These are phyloP conservation scores for Lentinula edodes DNA, from an alignment of 768 basidiomycete genomes.

Conservation along the genomic window DNA sequence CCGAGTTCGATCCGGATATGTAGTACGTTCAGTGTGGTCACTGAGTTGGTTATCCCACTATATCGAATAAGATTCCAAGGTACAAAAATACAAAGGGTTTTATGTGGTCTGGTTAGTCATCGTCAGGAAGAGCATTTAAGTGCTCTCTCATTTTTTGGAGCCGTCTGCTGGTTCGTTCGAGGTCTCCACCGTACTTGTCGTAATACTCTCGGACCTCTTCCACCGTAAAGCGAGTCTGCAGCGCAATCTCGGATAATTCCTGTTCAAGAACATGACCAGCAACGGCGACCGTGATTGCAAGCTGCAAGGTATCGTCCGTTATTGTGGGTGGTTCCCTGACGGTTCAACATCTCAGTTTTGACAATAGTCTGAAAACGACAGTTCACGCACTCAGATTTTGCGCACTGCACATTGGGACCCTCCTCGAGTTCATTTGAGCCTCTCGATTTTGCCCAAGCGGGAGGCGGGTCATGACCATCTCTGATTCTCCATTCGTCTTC, in stretches of 20 bases:
- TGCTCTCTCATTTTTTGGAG: constrained; percentile 65
- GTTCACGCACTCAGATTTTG: constrained; percentile 32
- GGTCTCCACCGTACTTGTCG: constrained; percentile 59
- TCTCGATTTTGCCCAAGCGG: constrained; percentile 65
- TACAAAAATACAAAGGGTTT: neutral
- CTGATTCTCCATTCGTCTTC: constrained; percentile 64
- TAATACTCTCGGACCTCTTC: constrained; percentile 79
- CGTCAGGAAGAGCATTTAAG: constrained; percentile 32
- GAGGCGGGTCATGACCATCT: constrained; percentile 58
- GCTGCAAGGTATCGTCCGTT: constrained; percentile 1
- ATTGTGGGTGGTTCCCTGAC: neutral
- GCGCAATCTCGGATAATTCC: constrained; percentile 59
- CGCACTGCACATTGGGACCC: constrained; percentile 30
- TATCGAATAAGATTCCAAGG: neutral
- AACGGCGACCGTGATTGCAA: constrained; percentile 5
- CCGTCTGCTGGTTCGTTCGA: constrained; percentile 55
- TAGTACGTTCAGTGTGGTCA: constrained; percentile 7
- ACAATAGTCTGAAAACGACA: neutral
- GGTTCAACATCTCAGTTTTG: neutral
- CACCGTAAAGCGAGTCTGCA: constrained; percentile 62
- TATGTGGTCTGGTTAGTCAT: constrained; percentile 12
- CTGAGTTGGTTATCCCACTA: too few relatives aligned
- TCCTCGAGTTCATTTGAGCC: constrained; percentile 30
- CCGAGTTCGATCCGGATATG: constrained; percentile 48
- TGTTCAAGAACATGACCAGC: constrained; percentile 57